phyloP scores from a whole-genome alignment of 2,329 filamentous ascomycete species.

The Emericellopsis atlantica region DNA sequence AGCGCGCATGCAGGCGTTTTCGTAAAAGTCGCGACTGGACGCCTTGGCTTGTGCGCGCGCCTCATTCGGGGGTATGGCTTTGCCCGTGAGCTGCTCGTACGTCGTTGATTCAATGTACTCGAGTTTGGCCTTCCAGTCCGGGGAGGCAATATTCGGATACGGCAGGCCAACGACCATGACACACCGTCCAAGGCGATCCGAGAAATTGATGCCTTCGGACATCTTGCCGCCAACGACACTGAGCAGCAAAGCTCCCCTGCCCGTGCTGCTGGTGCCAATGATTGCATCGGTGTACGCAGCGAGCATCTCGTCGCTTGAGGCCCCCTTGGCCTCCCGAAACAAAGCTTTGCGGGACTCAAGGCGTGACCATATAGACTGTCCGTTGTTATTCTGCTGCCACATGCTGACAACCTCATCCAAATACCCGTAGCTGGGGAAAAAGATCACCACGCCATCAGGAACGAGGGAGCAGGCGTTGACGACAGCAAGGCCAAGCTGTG shows the following conservation, averaged over 20 bases:
- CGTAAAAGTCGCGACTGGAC: conserved; percentile 68
- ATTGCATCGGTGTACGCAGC: conserved; percentile 61
- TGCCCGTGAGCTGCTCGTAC: conserved; percentile 17
- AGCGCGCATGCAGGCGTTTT: conserved; percentile 91
- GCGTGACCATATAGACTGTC: conserved; percentile 40
- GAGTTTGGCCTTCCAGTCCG: conserved; percentile 88
- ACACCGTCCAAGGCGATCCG: conserved; percentile 75
- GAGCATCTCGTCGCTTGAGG: conserved; percentile 57
- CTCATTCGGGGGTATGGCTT: not conserved
- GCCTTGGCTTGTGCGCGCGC: conserved; percentile 28
- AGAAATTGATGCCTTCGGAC: conserved; percentile 97
- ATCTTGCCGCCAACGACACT: conserved; percentile 91
- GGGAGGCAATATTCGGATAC: conserved; percentile 79
- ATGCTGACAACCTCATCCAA: conserved; percentile 57
- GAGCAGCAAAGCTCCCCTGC: conserved; percentile 63
- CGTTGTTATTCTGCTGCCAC: conserved; percentile 37
- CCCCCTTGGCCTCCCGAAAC: conserved; percentile 44
- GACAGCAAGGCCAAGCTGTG: conserved; percentile 62
- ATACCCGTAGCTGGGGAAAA: conserved; percentile 93
- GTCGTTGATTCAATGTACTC: conserved; percentile 65
- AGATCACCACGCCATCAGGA: conserved; percentile 82
- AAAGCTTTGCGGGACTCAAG: conserved; percentile 47
- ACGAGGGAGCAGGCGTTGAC: conserved; percentile 60
- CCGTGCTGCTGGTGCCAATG: conserved; percentile 21
- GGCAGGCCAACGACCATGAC: conserved; percentile 88